Evolutionary conservation across 2,329 filamentous ascomycete genomes (phyloP).

Genomic region (Talaromyces sp.): DNA sequence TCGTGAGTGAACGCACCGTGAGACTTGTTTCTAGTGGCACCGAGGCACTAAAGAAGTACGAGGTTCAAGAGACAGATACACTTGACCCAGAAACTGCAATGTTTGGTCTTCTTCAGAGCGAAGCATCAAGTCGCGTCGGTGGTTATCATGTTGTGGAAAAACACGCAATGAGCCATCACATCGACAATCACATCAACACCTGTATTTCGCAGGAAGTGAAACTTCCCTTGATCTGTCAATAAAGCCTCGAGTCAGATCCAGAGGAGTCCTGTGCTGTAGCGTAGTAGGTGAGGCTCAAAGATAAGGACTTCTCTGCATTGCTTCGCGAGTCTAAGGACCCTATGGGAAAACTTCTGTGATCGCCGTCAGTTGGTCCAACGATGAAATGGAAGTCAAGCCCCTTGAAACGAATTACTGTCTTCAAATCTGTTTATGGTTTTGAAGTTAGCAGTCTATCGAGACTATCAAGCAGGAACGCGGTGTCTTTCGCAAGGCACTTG

Average conservation of each 20-base stretch:
- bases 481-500: not conserved
- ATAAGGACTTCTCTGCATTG: not conserved
- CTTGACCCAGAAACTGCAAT: not conserved
- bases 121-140: not conserved
- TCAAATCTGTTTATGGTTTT: too few relatives aligned
- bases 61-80: not conserved
- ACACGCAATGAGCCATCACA: not conserved
- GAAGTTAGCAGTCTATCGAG: too few relatives aligned
- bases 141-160: not conserved
- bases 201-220: not conserved
- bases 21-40: not conserved
- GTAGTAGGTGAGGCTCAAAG: not conserved
- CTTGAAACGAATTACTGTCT: too few relatives aligned
- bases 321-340: not conserved
- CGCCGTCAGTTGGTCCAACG: too few relatives aligned
- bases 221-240: not conserved
- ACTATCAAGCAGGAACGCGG: not conserved
- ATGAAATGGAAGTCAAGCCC: too few relatives aligned
- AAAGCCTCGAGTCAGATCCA: not conserved
- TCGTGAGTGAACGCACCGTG: not conserved
- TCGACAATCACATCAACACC: not conserved
- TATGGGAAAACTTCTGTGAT: too few relatives aligned
- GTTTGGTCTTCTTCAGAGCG: not conserved
- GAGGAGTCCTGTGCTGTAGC: not conserved
- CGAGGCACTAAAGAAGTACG: not conserved